These are phyloP conservation scores for Posidonia australis DNA, from an alignment of 106 monocot genomes.

Conservation along the genomic window DNA sequence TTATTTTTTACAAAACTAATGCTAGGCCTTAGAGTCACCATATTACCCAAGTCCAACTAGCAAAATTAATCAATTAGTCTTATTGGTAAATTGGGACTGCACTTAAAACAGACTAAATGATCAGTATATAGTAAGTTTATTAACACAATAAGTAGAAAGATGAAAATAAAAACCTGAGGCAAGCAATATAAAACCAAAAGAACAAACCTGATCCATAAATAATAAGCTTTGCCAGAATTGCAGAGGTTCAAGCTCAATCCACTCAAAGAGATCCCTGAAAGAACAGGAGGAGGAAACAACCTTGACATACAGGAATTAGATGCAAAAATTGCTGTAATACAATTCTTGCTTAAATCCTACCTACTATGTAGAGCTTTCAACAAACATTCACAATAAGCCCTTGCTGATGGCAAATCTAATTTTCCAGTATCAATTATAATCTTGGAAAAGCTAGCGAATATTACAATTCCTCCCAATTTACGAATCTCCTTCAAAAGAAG, in stretches of 20 bases:
- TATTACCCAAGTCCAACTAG: too few relatives aligned
- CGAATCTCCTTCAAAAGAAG: slow-evolving; percentile 62
- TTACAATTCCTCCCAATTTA: slow-evolving; percentile 67
- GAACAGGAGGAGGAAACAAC: neutral
- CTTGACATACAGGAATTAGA: neutral
- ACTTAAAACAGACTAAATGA: too few relatives aligned
- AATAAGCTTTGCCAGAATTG: slow-evolving; percentile 85
- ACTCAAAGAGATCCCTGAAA: slow-evolving; percentile 89
- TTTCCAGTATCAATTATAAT: slow-evolving; percentile 93
- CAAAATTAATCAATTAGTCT: too few relatives aligned
- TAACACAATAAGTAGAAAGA: neutral
- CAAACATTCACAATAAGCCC: slow-evolving; percentile 75
- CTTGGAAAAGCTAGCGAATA: slow-evolving; percentile 91
- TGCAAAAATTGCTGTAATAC: neutral
- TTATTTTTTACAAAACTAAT: too few relatives aligned
- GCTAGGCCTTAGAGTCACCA: too few relatives aligned
- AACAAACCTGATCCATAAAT: slow-evolving; percentile 89
- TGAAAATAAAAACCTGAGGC: neutral
- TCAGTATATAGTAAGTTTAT: too few relatives aligned
- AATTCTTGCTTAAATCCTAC: slow-evolving; percentile 15
- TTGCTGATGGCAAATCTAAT: slow-evolving; percentile 57
- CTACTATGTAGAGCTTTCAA: slow-evolving; percentile 74
- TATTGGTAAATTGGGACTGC: too few relatives aligned
- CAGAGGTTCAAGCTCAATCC: slow-evolving; percentile 90
- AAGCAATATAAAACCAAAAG: neutral